Evolutionary conservation across 139 green algal species (phyloP), one percentile per base, ranked within the genome.

Genomic region (Edaphochlamys debaryana): DNA sequence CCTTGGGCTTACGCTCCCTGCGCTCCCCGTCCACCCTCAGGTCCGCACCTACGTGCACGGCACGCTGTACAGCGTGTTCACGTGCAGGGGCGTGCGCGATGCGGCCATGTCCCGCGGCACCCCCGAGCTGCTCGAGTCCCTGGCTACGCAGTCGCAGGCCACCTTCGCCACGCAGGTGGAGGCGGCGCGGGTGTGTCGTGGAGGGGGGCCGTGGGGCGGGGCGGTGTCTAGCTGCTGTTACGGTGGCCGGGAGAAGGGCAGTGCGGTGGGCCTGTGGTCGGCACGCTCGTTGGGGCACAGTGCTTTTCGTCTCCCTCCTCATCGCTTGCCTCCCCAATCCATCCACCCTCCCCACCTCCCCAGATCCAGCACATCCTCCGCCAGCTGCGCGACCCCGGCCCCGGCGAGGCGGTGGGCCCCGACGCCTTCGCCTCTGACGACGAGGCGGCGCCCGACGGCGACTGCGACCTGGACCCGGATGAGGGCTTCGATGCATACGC

Each of bases 31-130:
- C n/a, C n/a, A n/a, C 30, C 42, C 17, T n/a, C 45, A 91, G 82
- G 56, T 88, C 15, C 82, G 84, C n/a, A 88, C 87, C 22, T 91
- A 91, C 72, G 32, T 87, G 2, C 63, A 88, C 48, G 87, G 87
- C 64, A 91, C 58, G 5, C 79, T 91, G 71, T 91, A 89, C 87
- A 81, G 62, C 19, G 25, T 88, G n/a, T 73, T 89, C 54, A 36
- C 27, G 0, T 56, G 41, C 4, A 1, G 40, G 23, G 38, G 30
- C n/a, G 32, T 89, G 20, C 85, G 85, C 8, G 38, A 85, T 5
- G 79, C 67, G n/a, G 85, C 85, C 3, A 32, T 64, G 56, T 42
- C 56, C 30, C 54, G 85, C 8, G 79, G 85, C 56, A 73, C 79
- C 0, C 19, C n/a, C 0, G 79, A 79, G 15, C 67, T 85, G 67